Base-by-base conservation (phyloP, 306 rosid species). In the Ziziphus jujuba region DNA sequence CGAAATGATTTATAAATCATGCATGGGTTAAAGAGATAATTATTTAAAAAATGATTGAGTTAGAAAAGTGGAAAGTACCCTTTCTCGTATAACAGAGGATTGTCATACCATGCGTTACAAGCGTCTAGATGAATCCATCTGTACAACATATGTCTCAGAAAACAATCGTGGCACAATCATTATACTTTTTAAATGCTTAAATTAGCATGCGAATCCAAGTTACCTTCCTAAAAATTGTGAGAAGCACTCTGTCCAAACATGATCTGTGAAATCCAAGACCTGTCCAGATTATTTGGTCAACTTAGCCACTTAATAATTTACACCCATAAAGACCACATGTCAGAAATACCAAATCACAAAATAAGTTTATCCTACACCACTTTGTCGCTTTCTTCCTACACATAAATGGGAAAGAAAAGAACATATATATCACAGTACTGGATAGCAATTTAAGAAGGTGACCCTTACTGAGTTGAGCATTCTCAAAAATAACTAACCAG, bases 41-140 rank as follows among this genome's bases (percentile, higher is more conserved):
- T 53, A 44, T 55, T 20, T 38, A 64, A 65, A 73, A 43, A 51
- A 28, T 59, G 13, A 81, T 62, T 60, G 53, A 36, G 16, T 11
- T 20, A 9, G 63, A 5, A 47, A 51, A 66, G 69, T 22, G 28
- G 25, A 70, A 71, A 35, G 69, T 90, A 90, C 98, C 98, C 97
- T 66, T 80, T 88, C 79, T 93, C 98, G 77, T 93, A 93, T 84
- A 93, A 83, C 72, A 90, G 78, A 51, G 98, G 98, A 65, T 61
- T 84, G 78, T 93, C 97, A 77, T 81, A 88, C 63, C 82, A 80
- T 82, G n/a, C 90, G 66, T 90, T 97, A 73, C 98, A 90, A 16
- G 97, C 95, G 71, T 93, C 98, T 50, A 93, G 96, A 86, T 93
- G 98, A 90, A 93, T 82, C 97, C 97, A 93, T 82, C 98, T 93